phyloP scores from a whole-genome alignment of 2,329 filamentous ascomycete genomes.

The Pyricularia pennisetigena region DNA sequence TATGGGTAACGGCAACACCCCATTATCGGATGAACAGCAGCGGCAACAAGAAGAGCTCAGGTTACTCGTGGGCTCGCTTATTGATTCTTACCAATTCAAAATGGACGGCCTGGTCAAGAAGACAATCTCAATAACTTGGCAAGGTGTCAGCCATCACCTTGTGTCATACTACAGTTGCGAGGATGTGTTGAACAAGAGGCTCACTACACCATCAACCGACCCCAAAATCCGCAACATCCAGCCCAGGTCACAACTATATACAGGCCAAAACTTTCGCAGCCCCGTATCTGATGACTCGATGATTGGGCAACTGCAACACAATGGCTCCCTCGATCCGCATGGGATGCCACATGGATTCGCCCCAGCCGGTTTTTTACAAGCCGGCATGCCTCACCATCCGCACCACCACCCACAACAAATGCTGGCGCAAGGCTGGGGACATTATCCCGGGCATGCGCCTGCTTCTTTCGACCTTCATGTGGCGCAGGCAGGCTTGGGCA shows the following conservation, averaged over 20 bases:
- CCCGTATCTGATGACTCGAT: constrained; percentile 4
- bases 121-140: constrained; percentile 72
- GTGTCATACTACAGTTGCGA: constrained; percentile 83
- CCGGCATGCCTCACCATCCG: neutral
- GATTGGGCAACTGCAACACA: neutral
- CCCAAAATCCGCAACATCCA: constrained; percentile 36
- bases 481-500: neutral
- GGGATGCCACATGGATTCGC: neutral
- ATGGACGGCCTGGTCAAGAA: constrained; percentile 79
- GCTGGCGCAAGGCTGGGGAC: neutral
- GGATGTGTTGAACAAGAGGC: constrained; percentile 56
- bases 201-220: constrained; percentile 49
- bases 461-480: neutral
- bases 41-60: constrained; percentile 21
- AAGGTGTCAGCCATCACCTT: constrained; percentile 70
- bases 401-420: neutral
- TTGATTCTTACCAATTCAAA: constrained; percentile 89
- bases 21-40: neutral
- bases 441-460: neutral
- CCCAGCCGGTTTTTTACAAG: neutral
- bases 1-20: neutral
- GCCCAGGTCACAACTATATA: constrained; percentile 48
- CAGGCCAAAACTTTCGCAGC: constrained; percentile 54
- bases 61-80: constrained; percentile 64
- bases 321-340: neutral